Evolutionary conservation across 2,329 filamentous ascomycete species (phyloP).

Genomic region (Endoconidiophora laricicola): DNA sequence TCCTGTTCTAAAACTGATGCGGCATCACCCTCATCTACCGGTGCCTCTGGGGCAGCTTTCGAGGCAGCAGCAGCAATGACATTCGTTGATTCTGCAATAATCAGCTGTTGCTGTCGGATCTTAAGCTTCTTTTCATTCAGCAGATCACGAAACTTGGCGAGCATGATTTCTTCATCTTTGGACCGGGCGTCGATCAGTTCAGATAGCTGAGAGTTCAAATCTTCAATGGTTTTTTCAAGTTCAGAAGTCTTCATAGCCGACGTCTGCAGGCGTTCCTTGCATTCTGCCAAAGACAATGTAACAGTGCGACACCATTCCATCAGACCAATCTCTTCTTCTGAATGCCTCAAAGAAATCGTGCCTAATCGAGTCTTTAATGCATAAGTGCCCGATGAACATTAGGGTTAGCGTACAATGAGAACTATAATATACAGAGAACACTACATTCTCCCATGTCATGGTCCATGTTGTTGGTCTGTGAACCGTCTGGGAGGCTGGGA

Average conservation of each 20-base stretch:
- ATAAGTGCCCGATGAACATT: not conserved
- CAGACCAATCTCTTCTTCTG: slow-evolving; percentile 41
- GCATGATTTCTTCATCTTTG: slow-evolving; percentile 46
- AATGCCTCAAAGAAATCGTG: slow-evolving; percentile 37
- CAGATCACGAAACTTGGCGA: slow-evolving; percentile 53
- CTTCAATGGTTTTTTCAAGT: slow-evolving; percentile 38
- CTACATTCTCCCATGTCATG: too few relatives aligned
- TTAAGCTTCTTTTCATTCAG: slow-evolving; percentile 69
- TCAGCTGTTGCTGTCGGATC: slow-evolving; percentile 52
- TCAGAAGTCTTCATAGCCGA: slow-evolving; percentile 24
- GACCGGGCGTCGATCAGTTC: slow-evolving; percentile 50
- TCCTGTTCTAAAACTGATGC: not conserved
- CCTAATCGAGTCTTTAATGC: slow-evolving; percentile 48
- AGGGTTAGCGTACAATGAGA: not conserved
- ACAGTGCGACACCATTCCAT: slow-evolving; percentile 55
- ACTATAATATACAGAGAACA: not conserved
- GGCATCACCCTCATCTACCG: not conserved
- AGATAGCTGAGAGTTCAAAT: slow-evolving; percentile 45
- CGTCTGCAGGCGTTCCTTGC: slow-evolving; percentile 26
- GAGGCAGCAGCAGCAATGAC: not conserved
- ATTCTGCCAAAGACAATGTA: slow-evolving; percentile 29
- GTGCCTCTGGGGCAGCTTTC: not conserved
- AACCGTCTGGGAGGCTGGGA: not conserved
- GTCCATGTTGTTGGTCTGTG: too few relatives aligned
- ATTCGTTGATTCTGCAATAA: slow-evolving; percentile 2